Conservation (phyloP, 2,329 filamentous ascomycete genomes). For the Xylariaceae sp. region DNA sequence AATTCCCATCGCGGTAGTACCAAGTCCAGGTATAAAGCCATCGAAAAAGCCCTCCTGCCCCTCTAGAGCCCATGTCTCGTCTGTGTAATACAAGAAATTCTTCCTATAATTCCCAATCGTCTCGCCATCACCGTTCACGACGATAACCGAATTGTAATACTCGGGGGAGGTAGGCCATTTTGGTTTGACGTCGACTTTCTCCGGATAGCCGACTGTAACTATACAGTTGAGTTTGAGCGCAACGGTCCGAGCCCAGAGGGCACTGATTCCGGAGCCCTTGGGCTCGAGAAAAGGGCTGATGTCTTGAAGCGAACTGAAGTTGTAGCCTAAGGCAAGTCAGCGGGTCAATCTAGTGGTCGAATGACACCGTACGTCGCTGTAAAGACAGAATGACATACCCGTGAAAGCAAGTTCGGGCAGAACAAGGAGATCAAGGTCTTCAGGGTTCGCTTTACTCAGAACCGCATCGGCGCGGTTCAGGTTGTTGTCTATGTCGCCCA, state of each 20-base stretch:
- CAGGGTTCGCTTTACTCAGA: constrained; percentile 57
- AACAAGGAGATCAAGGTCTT: constrained; percentile 72
- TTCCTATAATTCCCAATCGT: constrained; percentile 68
- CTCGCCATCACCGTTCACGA: constrained; percentile 66
- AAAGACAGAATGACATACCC: constrained; percentile 51
- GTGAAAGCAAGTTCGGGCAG: constrained; percentile 79
- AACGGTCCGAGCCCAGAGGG: constrained; percentile 72
- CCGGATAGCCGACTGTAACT: constrained; percentile 77
- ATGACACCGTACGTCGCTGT: not conserved
- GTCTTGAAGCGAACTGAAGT: constrained; percentile 72
- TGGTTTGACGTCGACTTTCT: constrained; percentile 61
- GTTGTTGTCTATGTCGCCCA: constrained; percentile 75
- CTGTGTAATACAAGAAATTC: constrained; percentile 62
- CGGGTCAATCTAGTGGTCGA: constrained; percentile 6
- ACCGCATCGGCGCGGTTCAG: constrained; percentile 71
- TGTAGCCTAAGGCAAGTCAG: constrained; percentile 65
- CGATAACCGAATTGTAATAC: constrained; percentile 55
- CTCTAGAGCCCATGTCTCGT: constrained; percentile 68
- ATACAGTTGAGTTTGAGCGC: constrained; percentile 71
- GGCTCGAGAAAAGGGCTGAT: constrained; percentile 74
- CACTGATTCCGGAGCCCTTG: constrained; percentile 68
- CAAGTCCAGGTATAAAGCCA: constrained; percentile 54
- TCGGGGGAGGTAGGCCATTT: constrained; percentile 57
- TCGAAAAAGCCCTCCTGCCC: constrained; percentile 58
- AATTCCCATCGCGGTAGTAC: constrained; percentile 63